Percentiles rank a stretch among this genome's conserved stretches.
phyloP scores from a whole-genome alignment of 495 filamentous ascomycete genomes.

The Ascobolus immersus region DNA sequence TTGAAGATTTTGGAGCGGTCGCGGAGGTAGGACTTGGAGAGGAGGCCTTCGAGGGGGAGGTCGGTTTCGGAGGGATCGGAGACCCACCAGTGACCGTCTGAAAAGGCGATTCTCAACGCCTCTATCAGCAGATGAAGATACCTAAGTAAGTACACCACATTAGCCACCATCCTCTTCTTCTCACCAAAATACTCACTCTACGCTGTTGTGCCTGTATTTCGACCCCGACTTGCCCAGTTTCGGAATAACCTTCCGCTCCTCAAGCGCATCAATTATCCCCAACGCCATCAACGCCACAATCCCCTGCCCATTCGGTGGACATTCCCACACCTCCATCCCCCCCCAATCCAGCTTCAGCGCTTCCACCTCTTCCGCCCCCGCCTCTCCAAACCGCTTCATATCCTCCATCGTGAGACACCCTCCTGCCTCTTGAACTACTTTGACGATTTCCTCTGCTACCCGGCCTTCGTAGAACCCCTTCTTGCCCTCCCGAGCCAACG shows the following conservation, averaged over 20 bases:
- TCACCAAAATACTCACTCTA: slow-evolving; percentile 16
- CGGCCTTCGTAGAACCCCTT: slow-evolving; percentile 74
- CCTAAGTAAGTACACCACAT: too few relatives aligned
- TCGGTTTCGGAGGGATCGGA: slow-evolving; percentile 46
- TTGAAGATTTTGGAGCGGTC: slow-evolving; percentile 45
- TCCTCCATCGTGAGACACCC: slow-evolving; percentile 60
- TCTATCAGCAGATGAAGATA: slow-evolving; percentile 86
- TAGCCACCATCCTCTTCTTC: too few relatives aligned
- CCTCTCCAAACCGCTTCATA: slow-evolving; percentile 44
- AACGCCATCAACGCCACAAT: slow-evolving; percentile 86
- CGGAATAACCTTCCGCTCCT: slow-evolving; percentile 42
- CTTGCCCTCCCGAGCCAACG: slow-evolving; percentile 56
- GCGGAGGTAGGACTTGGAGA: slow-evolving; percentile 37
- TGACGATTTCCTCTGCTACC: slow-evolving; percentile 53
- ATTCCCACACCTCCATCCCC: slow-evolving; percentile 51
- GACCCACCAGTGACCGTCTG: slow-evolving; percentile 73
- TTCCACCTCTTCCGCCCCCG: slow-evolving; percentile 51
- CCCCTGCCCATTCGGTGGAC: slow-evolving; percentile 93
- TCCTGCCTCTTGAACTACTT: slow-evolving; percentile 49
- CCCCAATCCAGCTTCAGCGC: slow-evolving; percentile 27
- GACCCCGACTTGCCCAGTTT: slow-evolving; percentile 7
- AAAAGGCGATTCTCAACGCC: slow-evolving; percentile 71
- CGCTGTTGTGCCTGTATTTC: slow-evolving; percentile 11
- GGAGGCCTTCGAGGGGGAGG: slow-evolving; percentile 37
- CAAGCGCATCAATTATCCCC: slow-evolving; percentile 67